Base-by-base conservation (phyloP, 495 filamentous ascomycete genomes). In the Aspergillus homomorphus region DNA sequence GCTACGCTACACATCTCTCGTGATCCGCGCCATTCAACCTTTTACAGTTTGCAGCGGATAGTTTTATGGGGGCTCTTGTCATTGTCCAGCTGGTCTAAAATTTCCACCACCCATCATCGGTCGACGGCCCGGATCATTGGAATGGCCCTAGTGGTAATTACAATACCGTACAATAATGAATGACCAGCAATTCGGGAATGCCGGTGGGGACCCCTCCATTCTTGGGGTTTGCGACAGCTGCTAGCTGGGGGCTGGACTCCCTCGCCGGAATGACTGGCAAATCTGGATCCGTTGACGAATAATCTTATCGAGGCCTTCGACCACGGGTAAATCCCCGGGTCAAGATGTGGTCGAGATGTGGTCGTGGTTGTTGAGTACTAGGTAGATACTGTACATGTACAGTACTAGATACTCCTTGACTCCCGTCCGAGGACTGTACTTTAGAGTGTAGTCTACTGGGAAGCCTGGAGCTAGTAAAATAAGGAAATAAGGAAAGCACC, bases 181-280 rank as follows among this genome's bases (percentile, higher is more conserved):
- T 57, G 53, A 52, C 56, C 63, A 60, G 56, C 50, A 48, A 18
- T 62, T 65, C 63, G 63, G 59, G 54, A 65, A 51, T 50, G 44
- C 46, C 49, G 56, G 63, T 65, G 59, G 62, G n/a, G 52, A 53
- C 43, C 55, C 16, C 56, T 53, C 49, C 49, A 52, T 50, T 53
- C 54, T 56, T 23, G 45, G 46, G 54, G 54, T 48, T 56, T 56
- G 45, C 42, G 54, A 63, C 56, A 59, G 57, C 55, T 65, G 52
- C 51, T 59, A 46, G 44, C 57, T 54, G 14, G 44, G 51, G 48
- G 4, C 5, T 38, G 33, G 33, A 28, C 26, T n/a, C n/a, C 26
- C 3, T 3, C 3, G 26, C 3, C 4, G 9, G 26, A 3, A 28
- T 28, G 9, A 28, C 26, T 28, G 33, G 10, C 2, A 12, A 38